Base-by-base conservation (phyloP, 352 stramenopile genomes). In the Phytopythium delawarense region DNA sequence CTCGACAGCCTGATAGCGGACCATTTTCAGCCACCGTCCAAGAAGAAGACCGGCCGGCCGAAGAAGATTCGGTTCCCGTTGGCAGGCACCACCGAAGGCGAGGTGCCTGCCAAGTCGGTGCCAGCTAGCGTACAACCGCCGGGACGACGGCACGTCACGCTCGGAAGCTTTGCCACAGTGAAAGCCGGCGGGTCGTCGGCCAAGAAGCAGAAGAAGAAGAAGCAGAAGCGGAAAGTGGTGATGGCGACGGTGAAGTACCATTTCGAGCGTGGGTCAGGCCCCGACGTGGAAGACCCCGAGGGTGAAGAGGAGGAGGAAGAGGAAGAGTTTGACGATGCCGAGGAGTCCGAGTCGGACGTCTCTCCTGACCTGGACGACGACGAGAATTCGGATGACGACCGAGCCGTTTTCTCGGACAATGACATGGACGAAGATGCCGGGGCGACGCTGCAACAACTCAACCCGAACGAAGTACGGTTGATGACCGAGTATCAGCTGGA, bases 401-500 rank as follows among this genome's bases (percentile, higher is more conserved):
- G 66, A n/a, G 53, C 72, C 21, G 72, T 72, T 35, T 62, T 64
- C 21, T 83, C 72, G 9, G 75, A 85, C 50, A 70, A 72, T 35
- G 66, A 81, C 35, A 9, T 32, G 25, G 54, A 69, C 2, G 71
- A 77, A 21, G 72, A 76, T 3, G 72, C 80, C 3, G 62, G 62
- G 32, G 39, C 45, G 11, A 40, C 55, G 2, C 16, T 49, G 54
- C 49, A 64, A 0, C 67, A 71, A 7, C 49, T 69, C 16, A 79
- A 75, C 42, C 34, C 63, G 1, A 76, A 83, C 39, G 67, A 81
- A 65, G 65, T 59, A 58, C 74, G 61, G 20, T 66, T 88, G 52
- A 76, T 87, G 57, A 81, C 83, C 30, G 73, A 84, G 42, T 87
- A 89, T 46, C 84, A 92, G 59, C 59, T 87, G 55, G 81, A 85